These are phyloP conservation scores for Nothophaeocryptopus gaeumannii DNA, from an alignment of 2,329 filamentous ascomycete species.

Conservation along the genomic window DNA sequence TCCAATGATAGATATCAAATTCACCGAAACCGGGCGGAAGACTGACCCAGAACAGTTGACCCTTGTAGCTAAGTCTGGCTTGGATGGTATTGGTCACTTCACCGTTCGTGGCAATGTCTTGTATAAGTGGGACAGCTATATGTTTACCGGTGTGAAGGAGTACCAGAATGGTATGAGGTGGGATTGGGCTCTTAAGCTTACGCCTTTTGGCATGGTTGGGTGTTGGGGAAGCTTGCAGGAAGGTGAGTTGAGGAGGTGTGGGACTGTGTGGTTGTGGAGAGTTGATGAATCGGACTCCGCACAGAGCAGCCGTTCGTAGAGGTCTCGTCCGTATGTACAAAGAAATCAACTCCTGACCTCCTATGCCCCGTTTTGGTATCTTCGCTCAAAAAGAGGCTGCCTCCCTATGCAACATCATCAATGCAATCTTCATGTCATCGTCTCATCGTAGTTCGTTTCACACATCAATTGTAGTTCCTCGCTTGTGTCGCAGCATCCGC, in stretches of 20 bases:
- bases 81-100: constrained; percentile 13
- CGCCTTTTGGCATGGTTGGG: constrained; percentile 15
- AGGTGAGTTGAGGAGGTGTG: neutral
- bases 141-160: constrained; percentile 8
- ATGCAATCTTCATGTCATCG: neutral
- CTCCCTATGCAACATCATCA: too few species aligned
- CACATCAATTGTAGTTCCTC: constrained; percentile 45
- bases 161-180: constrained; percentile 5
- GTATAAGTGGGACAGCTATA: neutral
- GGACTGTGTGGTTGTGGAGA: constrained; percentile 15
- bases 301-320: too few species aligned
- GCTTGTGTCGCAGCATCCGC: constrained; percentile 62
- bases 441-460: neutral
- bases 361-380: too few species aligned
- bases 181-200: constrained; percentile 12
- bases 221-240: constrained; percentile 7
- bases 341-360: too few species aligned
- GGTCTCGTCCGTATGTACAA: too few species aligned
- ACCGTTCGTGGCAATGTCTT: constrained; percentile 1
- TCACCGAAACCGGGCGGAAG: neutral
- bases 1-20: constrained; percentile 12
- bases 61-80: constrained; percentile 4
- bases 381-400: too few species aligned
- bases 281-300: neutral
- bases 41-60: neutral